Evolutionary conservation across 2,329 filamentous ascomycete species (phyloP), one percentile per base, ranked within the genome.

Genomic region (Neophaeococcomyces mojaviensis): DNA sequence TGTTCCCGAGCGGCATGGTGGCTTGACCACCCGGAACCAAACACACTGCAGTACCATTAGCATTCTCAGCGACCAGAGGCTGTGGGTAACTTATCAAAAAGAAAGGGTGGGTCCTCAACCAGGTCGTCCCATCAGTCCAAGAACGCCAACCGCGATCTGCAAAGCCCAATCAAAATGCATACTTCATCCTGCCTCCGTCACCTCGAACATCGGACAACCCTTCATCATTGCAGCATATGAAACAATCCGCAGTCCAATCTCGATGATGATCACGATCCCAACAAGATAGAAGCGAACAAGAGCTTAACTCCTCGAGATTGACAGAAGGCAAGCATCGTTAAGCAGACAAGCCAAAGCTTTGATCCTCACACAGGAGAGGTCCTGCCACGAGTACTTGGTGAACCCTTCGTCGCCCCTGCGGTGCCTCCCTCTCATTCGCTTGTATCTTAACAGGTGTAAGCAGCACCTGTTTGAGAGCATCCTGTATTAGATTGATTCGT

Each of bases 311-410:
- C 36, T 36, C 19, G 33, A 44, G 44, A 12, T 39, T 35, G 12
- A 48, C 40, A 53, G 49, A 56, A 50, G 52, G 59, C 59, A 61
- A 57, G 59, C 48, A 54, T 54, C 54, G 62, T 61, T n/a, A 60
- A 56, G 71, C 76, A 71, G 86, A 90, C 86, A 89, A 90, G 87
- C 77, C 86, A 72, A 88, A 81, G 73, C 87, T 88, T 88, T 94
- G 87, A 94, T 82, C 72, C 85, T 85, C 88, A 88, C 85, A 78
- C 82, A 64, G 79, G 85, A 88, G 87, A 88, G 85, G 86, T 88
- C 86, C 87, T 75, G 68, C 67, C 57, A 59, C 62, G 58, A 63
- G 62, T 60, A 51, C 58, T 49, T 56, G 45, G 31, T 50, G 49
- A 52, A 50, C 52, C 56, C 49, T 46, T 47, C 49, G 46, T 16